A percentile compares a stretch with the other conserved stretches of the same genome.
phyloP scores from a whole-genome alignment of 805 yeast species.

The Barnettozyma wickerhamii region DNA sequence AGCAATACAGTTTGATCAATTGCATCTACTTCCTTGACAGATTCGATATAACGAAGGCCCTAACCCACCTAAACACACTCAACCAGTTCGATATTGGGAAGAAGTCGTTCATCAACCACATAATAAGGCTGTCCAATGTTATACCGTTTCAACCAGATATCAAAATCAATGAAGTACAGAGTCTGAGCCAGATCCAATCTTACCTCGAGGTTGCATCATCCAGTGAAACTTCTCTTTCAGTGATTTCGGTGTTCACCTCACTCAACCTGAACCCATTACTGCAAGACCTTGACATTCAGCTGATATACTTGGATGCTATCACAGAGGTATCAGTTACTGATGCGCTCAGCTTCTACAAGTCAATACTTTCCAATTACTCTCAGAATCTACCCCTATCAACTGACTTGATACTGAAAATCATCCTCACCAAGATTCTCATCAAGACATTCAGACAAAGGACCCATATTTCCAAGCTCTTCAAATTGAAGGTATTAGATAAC shows the following conservation, averaged over 20 bases:
- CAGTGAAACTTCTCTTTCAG: constrained; percentile 19
- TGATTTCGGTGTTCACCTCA: constrained; percentile 15
- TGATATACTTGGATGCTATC: constrained; percentile 20
- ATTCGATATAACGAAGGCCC: constrained; percentile 18
- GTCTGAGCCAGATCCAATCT: constrained; percentile 10
- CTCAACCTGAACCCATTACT: constrained; percentile 13
- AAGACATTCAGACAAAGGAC: constrained; percentile 19
- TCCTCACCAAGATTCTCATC: constrained; percentile 15
- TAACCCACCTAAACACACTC: constrained; percentile 13
- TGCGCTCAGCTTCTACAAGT: constrained; percentile 2
- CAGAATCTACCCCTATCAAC: constrained; percentile 7
- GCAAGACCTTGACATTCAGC: constrained; percentile 16
- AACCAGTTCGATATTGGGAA: constrained; percentile 7
- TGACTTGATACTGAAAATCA: constrained; percentile 13
- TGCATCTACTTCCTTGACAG: constrained; percentile 23
- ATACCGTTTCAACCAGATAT: constrained; percentile 20
- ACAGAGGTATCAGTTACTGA: constrained; percentile 15
- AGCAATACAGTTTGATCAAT: constrained; percentile 19
- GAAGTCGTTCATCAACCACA: constrained; percentile 15
- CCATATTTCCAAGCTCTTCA: constrained; percentile 4
- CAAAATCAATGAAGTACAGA: constrained; percentile 2
- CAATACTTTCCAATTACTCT: constrained; percentile 8
- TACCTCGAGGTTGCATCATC: constrained; percentile 13
- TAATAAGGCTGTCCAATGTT: constrained; percentile 21
- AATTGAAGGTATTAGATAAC: constrained; percentile 1